Evolutionary conservation across 345 rosid genomes (phyloP).

Genomic region (Streptanthus diversifolius): DNA sequence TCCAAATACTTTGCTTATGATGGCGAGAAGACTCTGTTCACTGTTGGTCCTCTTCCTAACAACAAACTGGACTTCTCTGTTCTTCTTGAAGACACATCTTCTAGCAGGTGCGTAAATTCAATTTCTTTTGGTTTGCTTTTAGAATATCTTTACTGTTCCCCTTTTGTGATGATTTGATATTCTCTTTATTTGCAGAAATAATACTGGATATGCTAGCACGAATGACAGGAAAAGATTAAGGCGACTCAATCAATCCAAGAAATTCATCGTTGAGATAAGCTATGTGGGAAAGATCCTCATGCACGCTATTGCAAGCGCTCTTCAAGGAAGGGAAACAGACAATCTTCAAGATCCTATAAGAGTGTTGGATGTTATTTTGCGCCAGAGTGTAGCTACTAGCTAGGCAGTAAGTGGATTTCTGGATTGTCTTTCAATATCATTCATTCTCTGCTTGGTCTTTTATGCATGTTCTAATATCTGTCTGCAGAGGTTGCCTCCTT

Average conservation of each 20-base stretch:
- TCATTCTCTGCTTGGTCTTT: background rate
- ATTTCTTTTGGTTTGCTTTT: background rate
- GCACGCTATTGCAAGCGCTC: conserved; percentile 75
- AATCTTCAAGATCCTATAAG: conserved; percentile 72
- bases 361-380: conserved; percentile 74
- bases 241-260: conserved; percentile 55
- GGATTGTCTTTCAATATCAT: background rate
- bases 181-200: conserved; percentile 32
- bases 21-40: conserved; percentile 81
- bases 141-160: background rate
- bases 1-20: conserved; percentile 84
- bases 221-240: conserved; percentile 65
- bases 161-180: background rate
- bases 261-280: conserved; percentile 61
- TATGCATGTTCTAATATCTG: background rate
- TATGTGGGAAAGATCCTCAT: conserved; percentile 80
- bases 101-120: conserved; percentile 47
- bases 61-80: conserved; percentile 74
- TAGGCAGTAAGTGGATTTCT: conserved; percentile 53
- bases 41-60: conserved; percentile 71
- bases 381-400: conserved; percentile 97
- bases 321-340: conserved; percentile 74
- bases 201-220: conserved; percentile 54
- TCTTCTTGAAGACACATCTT: conserved; percentile 60
- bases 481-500: conserved; percentile 72